These are phyloP conservation scores for Polyporus tsugae DNA, from an alignment of 1,284 basidiomycete genomes.

Conservation along the genomic window DNA sequence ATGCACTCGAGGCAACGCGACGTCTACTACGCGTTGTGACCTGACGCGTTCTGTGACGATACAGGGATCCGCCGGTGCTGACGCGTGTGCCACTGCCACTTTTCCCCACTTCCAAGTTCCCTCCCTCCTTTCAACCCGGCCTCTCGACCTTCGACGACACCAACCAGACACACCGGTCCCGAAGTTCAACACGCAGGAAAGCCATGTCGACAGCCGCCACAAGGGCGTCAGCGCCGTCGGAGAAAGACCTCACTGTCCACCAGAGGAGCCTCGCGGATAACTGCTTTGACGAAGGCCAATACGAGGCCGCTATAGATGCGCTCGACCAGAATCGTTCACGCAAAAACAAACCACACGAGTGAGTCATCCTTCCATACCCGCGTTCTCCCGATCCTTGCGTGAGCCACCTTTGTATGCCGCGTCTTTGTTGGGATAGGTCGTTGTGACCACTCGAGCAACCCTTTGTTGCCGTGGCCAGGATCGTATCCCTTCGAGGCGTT, in stretches of 20 bases:
- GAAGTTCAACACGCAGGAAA: not conserved
- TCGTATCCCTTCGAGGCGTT: not conserved
- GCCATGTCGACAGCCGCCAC: conserved; percentile 4
- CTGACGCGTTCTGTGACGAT: conserved; percentile 22
- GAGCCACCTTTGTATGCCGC: not conserved
- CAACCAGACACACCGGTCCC: not conserved
- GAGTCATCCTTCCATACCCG: conserved; percentile 36
- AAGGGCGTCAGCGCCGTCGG: conserved; percentile 27
- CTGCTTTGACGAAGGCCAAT: conserved; percentile 78
- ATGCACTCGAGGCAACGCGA: conserved; percentile 1
- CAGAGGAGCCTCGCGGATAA: conserved; percentile 70
- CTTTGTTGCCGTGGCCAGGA: not conserved
- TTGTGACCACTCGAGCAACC: not conserved
- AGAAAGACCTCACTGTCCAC: conserved; percentile 61
- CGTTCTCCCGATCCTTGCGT: not conserved
- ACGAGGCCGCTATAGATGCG: conserved; percentile 65
- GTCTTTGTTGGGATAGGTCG: not conserved
- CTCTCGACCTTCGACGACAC: not conserved
- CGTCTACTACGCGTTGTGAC: conserved; percentile 21
- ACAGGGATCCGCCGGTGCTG: not conserved
- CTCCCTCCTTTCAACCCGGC: not conserved
- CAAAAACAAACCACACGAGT: conserved; percentile 62
- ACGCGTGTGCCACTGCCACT: not conserved
- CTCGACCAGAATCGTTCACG: conserved; percentile 67
- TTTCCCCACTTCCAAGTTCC: not conserved